phyloP scores from a whole-genome alignment of 306 rosid species.

The Pyrus pyrifolia region DNA sequence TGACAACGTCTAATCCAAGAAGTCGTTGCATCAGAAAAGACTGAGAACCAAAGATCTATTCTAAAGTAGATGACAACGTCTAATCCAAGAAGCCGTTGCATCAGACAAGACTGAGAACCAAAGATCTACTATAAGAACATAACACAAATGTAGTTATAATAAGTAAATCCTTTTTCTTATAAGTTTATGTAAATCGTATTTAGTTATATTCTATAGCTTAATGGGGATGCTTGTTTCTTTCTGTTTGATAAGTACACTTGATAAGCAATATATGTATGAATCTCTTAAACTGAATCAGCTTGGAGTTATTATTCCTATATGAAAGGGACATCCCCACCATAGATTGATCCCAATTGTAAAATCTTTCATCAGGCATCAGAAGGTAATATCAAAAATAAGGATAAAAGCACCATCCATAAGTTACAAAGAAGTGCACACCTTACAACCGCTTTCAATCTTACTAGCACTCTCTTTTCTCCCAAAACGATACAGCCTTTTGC shows the following conservation, averaged over 20 bases:
- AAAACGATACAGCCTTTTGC: not conserved
- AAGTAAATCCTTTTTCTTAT: not conserved
- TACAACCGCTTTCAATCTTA: not conserved
- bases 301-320: not conserved
- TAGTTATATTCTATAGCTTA: not conserved
- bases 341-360: not conserved
- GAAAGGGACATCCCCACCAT: not conserved
- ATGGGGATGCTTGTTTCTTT: not conserved
- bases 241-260: not conserved
- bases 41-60: not conserved
- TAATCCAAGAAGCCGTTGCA: not conserved
- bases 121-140: not conserved
- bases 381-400: not conserved
- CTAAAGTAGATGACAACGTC: slow-evolving; percentile 7
- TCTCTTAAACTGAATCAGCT: not conserved
- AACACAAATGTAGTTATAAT: not conserved
- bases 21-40: not conserved
- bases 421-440: not conserved
- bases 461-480: not conserved
- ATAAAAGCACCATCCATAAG: not conserved
- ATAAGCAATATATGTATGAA: not conserved
- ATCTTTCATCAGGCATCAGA: not conserved
- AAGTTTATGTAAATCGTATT: not conserved
- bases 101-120: not conserved
- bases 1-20: slow-evolving; percentile 9